Evolutionary conservation across 768 basidiomycete genomes (phyloP), one percentile per base, ranked within the genome.

Genomic region (Tubosaeta sp.): DNA sequence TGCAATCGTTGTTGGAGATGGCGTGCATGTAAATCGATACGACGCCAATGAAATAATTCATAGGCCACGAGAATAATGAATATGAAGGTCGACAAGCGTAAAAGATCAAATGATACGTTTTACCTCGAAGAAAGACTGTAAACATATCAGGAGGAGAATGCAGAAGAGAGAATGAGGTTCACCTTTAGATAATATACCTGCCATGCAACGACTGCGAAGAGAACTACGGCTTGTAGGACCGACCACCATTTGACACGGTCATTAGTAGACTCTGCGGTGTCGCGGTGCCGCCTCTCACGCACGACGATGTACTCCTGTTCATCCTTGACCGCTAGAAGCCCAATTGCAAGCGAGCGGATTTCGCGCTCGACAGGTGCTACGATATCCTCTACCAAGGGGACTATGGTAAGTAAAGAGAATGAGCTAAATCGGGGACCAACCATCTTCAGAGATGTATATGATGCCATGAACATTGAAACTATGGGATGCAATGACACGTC

Each of bases 241-340:
- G 93, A 95, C 97, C 97, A 99, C 93, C 93, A 98, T 74, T 97
- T 98, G 48, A 99, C 95, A 35, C 97, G 84, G 35, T 88, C 81
- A 67, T 98, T 98, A 17, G 91, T 91, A 1, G 82, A 95, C 76
- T 90, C 91, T 9, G 91, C 87, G 46, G 97, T 99, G 68, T 98
- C 91, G 50, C 97, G 79, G 70, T 99, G 97, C 38, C 86, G 86
- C 54, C 81, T 80, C 71, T 99, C 97, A 46, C 97, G 82, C 27
- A 98, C 85, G 31, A 95, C 89, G 57, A 99, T 94, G 71, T 99
- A 99, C 71, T 98, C 97, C 68, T 98, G 95, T 68, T 99, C 97
- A 64, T 99, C 97, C 74, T 97, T 97, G 59, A 99, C 94, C 10
- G 89, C 74, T 51, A 87, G 80, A 45, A 98, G 73, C 9, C 87